Conservation (phyloP, 1,139 yeast genomes). For the Suhomyces atakaporum region DNA sequence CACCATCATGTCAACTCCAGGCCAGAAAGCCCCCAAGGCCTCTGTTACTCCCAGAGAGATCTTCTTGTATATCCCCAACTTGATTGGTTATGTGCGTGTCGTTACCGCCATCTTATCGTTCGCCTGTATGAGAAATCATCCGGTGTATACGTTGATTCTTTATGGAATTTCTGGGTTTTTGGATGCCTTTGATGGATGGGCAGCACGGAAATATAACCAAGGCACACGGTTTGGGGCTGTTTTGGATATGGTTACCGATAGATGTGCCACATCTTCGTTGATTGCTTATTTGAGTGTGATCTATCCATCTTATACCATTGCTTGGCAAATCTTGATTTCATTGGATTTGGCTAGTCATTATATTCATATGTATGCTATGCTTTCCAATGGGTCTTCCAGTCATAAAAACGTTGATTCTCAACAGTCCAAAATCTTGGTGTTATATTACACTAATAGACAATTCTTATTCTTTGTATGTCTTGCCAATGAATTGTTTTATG, state of each 20-base stretch:
- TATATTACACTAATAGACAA: conserved; percentile 83
- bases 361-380: conserved; percentile 97
- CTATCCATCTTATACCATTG: conserved; percentile 63
- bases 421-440: conserved; percentile 69
- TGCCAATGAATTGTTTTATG: conserved; percentile 88
- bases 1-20: conserved; percentile 8
- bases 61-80: conserved; percentile 81
- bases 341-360: conserved; percentile 94
- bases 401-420: conserved; percentile 83
- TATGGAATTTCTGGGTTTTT: conserved; percentile 88
- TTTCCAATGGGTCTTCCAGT: conserved; percentile 72
- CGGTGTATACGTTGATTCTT: conserved; percentile 69
- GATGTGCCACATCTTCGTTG: conserved; percentile 93
- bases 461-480: conserved; percentile 90
- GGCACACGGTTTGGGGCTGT: conserved; percentile 95
- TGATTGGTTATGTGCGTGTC: conserved; percentile 86
- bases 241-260: conserved; percentile 97
- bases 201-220: conserved; percentile 88
- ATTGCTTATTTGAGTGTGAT: conserved; percentile 81
- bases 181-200: conserved; percentile 96
- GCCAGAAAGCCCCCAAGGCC: conserved; percentile 1
- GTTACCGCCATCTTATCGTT: conserved; percentile 79
- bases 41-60: conserved; percentile 49
- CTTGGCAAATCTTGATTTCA: conserved; percentile 86
- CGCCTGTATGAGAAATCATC: conserved; percentile 79